Evolutionary conservation across 768 basidiomycete species (phyloP).

Genomic region (Cystobasidium onofrii): DNA sequence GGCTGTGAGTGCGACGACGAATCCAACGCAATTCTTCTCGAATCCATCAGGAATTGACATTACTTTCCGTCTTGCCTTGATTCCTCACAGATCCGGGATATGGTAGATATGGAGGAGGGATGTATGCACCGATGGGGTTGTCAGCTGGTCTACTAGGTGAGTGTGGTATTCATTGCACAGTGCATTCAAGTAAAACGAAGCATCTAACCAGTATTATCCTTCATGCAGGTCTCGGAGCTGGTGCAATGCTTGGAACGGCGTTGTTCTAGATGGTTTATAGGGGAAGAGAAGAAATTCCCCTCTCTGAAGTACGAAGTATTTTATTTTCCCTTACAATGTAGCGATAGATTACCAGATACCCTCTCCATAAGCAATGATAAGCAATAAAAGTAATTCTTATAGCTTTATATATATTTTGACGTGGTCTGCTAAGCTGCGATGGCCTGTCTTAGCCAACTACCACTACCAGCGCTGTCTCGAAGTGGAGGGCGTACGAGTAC

Average conservation of each 20-base stretch:
- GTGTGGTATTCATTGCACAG: background rate
- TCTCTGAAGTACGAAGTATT: too few species aligned
- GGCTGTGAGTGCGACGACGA: conserved; percentile 1
- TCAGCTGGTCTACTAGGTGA: conserved; percentile 23
- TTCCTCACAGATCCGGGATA: conserved; percentile 4
- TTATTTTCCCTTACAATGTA: too few species aligned
- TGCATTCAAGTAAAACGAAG: background rate
- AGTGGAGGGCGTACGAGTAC: too few species aligned
- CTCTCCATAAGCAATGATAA: too few species aligned
- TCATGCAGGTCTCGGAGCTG: background rate
- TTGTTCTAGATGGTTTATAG: too few species aligned
- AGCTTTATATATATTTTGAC: too few species aligned
- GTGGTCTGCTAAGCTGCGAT: too few species aligned
- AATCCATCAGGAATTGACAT: background rate
- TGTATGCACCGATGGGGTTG: conserved; percentile 3
- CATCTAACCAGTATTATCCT: background rate
- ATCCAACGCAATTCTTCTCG: background rate
- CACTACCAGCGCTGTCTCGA: too few species aligned
- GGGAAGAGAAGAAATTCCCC: too few species aligned
- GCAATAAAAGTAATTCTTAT: too few species aligned
- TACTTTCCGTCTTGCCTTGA: background rate
- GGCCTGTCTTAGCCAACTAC: too few species aligned
- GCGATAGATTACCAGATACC: too few species aligned
- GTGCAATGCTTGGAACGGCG: background rate
- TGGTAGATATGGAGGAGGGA: conserved; percentile 6